Conservation (phyloP, 2,329 filamentous ascomycete genomes). For the Curvularia lunata region DNA sequence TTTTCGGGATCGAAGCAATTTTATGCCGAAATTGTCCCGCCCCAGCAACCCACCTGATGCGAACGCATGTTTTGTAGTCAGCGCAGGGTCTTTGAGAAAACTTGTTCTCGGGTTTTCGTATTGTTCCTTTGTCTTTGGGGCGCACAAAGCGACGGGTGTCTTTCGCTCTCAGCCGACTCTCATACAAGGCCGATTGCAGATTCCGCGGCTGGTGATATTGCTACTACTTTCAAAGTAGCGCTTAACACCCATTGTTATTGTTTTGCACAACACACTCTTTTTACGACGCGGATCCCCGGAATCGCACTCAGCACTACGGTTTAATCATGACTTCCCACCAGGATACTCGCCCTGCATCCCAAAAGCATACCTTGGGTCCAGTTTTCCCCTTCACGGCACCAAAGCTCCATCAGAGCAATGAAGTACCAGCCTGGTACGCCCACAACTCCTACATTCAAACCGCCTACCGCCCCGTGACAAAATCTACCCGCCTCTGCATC, state of each 20-base stretch:
- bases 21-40: not conserved
- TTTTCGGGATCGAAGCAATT: not conserved
- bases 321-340: not conserved
- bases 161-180: not conserved
- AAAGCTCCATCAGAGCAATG: not conserved
- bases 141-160: not conserved
- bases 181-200: not conserved
- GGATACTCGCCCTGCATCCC: not conserved
- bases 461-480: conserved; percentile 66
- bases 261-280: not conserved
- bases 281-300: not conserved
- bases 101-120: not conserved
- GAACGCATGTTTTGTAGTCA: not conserved
- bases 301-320: not conserved
- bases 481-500: conserved; percentile 62
- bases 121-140: not conserved
- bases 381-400: not conserved
- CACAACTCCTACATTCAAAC: conserved; percentile 55
- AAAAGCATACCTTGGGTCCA: not conserved
- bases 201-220: not conserved
- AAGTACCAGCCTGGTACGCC: conserved; percentile 12
- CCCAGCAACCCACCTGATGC: not conserved
- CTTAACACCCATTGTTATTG: not conserved
- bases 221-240: not conserved
- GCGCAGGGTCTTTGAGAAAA: not conserved